These are phyloP conservation scores for Psilocybe cyanescens DNA, from an alignment of 768 basidiomycete genomes.

Conservation along the genomic window DNA sequence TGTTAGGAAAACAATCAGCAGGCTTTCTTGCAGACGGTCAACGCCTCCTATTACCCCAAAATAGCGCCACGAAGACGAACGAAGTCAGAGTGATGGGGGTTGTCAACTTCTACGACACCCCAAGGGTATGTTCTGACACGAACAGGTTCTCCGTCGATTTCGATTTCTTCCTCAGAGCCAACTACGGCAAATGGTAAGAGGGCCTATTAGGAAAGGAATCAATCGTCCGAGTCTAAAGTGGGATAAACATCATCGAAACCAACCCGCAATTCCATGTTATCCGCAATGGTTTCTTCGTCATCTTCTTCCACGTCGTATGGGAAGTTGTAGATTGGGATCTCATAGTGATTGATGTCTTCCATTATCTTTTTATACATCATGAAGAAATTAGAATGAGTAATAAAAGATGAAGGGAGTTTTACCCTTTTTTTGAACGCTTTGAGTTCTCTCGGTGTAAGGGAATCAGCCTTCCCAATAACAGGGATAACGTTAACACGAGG, in stretches of 20 bases:
- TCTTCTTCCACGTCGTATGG: conserved; percentile 94
- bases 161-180: conserved; percentile 86
- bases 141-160: conserved; percentile 77
- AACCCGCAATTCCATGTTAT: conserved; percentile 87
- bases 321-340: conserved; percentile 93
- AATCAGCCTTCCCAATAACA: conserved; percentile 86
- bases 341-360: conserved; percentile 92
- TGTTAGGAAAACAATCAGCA: conserved; percentile 24
- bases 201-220: conserved; percentile 33
- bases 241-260: conserved; percentile 22
- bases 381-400: not conserved
- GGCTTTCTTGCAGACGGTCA: not conserved
- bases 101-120: conserved; percentile 92
- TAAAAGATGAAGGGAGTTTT: conserved; percentile 18
- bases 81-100: conserved; percentile 91
- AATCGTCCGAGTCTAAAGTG: not conserved
- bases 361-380: conserved; percentile 59
- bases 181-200: conserved; percentile 88
- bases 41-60: conserved; percentile 45
- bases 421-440: conserved; percentile 84
- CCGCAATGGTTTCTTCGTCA: conserved; percentile 88
- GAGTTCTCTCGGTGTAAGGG: conserved; percentile 81
- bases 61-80: conserved; percentile 78
- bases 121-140: conserved; percentile 89
- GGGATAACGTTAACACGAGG: conserved; percentile 95